Evolutionary conservation across 148 eudicot species (phyloP).

Genomic region (Salicornia ramosissima): DNA sequence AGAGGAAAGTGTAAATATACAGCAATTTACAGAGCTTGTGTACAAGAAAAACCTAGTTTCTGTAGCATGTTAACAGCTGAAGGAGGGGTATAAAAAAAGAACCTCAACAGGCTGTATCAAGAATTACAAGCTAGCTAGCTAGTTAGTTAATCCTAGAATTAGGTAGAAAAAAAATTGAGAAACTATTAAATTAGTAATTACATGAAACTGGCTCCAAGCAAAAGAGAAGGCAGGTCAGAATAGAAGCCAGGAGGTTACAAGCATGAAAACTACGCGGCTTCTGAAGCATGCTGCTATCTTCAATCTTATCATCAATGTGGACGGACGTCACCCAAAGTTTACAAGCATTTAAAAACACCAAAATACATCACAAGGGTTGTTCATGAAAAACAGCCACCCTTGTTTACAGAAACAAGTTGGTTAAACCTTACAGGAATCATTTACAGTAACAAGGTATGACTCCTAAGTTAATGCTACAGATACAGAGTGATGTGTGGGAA

Average conservation of each 20-base stretch:
- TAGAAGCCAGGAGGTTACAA: too few relatives aligned
- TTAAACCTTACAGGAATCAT: constrained; percentile 20
- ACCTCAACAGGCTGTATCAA: constrained; percentile 16
- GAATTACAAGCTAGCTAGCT: constrained; percentile 11
- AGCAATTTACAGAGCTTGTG: not conserved
- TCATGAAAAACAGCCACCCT: constrained; percentile 14
- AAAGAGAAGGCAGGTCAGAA: constrained; percentile 14
- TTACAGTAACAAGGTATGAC: constrained; percentile 11
- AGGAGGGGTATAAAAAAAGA: constrained; percentile 10
- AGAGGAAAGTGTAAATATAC: not conserved
- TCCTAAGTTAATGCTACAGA: constrained; percentile 14
- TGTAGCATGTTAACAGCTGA: constrained; percentile 13
- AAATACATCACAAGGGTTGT: constrained; percentile 21
- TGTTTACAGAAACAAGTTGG: constrained; percentile 21
- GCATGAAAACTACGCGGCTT: constrained; percentile 11
- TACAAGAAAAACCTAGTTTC: constrained; percentile 14
- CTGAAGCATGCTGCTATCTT: constrained; percentile 21
- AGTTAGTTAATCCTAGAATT: constrained; percentile 1
- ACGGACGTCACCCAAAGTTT: constrained; percentile 15
- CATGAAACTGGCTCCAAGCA: constrained; percentile 21
- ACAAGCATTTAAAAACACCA: not conserved
- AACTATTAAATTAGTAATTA: constrained; percentile 6
- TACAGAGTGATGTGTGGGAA: constrained; percentile 8
- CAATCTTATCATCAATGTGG: constrained; percentile 5
- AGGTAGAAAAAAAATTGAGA: not conserved